Evolutionary conservation across 495 filamentous ascomycete species (phyloP).

Genomic region (Xylaria castorea): DNA sequence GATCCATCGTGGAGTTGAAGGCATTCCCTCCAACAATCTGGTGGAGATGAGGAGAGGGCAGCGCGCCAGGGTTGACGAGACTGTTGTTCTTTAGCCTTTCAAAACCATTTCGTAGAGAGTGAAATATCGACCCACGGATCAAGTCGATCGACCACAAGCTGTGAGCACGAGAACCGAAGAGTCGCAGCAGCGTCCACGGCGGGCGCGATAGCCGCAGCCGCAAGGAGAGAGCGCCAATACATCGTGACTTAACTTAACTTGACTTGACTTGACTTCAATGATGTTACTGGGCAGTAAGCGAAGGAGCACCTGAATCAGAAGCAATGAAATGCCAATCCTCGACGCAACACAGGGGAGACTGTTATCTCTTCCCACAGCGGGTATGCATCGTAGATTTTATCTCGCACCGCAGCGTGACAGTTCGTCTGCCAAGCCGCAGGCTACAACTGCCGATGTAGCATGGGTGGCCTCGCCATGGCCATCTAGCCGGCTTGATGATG

Average conservation of each 20-base stretch:
- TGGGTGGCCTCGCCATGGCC: conserved; percentile 15
- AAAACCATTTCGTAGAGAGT: neutral
- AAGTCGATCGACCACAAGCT: conserved; percentile 53
- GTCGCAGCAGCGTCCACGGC: conserved; percentile 44
- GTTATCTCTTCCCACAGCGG: conserved; percentile 7
- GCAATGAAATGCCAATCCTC: conserved; percentile 20
- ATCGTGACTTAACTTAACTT: conserved; percentile 37
- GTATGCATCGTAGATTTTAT: conserved; percentile 33
- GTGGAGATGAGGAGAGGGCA: conserved; percentile 43
- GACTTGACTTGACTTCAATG: conserved; percentile 29
- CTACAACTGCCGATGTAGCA: conserved; percentile 40
- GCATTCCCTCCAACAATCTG: conserved; percentile 47
- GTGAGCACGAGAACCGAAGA: conserved; percentile 53
- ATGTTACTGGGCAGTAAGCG: conserved; percentile 19
- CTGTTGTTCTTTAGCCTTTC: conserved; percentile 28
- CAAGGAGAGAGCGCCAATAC: conserved; percentile 35
- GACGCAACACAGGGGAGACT: conserved; percentile 19
- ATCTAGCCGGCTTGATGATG: conserved; percentile 17
- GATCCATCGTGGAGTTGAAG: conserved; percentile 46
- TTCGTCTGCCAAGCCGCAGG: conserved; percentile 29
- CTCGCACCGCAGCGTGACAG: conserved; percentile 27
- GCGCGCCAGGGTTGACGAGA: conserved; percentile 43
- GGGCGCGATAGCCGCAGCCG: conserved; percentile 37
- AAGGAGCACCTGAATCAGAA: conserved; percentile 22
- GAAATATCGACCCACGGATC: conserved; percentile 43